Conservation (phyloP, 352 stramenopile species). For the Peronospora farinosa region DNA sequence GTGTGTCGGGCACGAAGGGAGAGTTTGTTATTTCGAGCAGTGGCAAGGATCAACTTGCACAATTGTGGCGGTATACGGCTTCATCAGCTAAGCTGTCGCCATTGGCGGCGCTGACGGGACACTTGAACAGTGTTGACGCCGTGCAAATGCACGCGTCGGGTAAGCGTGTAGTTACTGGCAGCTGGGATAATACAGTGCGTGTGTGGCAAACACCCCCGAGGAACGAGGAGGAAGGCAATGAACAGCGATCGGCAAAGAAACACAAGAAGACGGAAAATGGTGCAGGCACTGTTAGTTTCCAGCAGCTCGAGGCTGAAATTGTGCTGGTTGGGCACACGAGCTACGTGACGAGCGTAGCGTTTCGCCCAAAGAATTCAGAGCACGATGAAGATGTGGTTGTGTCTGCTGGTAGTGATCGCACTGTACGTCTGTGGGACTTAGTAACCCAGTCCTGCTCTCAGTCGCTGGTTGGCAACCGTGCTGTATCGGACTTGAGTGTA, state of each 20-base stretch:
- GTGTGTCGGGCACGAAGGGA: conserved; percentile 15
- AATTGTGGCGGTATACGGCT: conserved; percentile 54
- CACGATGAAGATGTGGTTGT: conserved; percentile 47
- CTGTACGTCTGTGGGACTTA: conserved; percentile 73
- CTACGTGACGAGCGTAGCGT: conserved; percentile 66
- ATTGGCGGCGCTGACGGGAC: conserved; percentile 51
- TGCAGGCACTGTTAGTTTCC: conserved; percentile 44
- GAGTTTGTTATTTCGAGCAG: conserved; percentile 66
- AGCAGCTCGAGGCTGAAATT: conserved; percentile 63
- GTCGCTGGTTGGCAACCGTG: conserved; percentile 68
- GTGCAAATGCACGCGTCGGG: conserved; percentile 32
- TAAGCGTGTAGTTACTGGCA: conserved; percentile 55
- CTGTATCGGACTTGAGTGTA: conserved; percentile 67
- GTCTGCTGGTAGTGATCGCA: conserved; percentile 63
- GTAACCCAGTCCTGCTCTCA: conserved; percentile 66
- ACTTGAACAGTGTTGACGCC: conserved; percentile 79
- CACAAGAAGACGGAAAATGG: conserved; percentile 49
- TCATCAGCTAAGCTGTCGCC: conserved; percentile 37
- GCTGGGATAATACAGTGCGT: conserved; percentile 83
- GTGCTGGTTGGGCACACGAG: conserved; percentile 76
- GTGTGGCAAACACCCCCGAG: conserved; percentile 48
- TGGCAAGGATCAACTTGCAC: conserved; percentile 70
- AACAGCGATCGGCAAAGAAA: conserved; percentile 56
- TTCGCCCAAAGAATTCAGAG: conserved; percentile 42
- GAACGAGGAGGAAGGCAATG: conserved; percentile 14